These are phyloP conservation scores for Trichoderma reesei DNA, from an alignment of 495 filamentous ascomycete species.

Conservation along the genomic window DNA sequence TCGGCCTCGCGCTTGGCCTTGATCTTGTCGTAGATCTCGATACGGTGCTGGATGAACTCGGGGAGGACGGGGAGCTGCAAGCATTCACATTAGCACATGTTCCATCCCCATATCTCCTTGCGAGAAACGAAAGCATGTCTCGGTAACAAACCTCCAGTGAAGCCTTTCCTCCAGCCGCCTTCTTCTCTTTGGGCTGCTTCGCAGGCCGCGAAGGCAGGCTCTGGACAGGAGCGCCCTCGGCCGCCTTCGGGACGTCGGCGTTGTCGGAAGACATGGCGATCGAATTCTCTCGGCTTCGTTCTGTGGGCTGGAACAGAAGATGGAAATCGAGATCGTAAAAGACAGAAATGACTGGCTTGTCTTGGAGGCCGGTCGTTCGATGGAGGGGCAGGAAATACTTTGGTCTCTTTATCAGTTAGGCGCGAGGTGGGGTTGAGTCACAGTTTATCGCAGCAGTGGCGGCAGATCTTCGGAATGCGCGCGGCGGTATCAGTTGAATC, in stretches of 20 bases:
- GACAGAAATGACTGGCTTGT: no score
- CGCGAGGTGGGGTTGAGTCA: constrained; percentile 8
- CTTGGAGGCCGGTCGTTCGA: background rate
- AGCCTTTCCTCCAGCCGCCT: constrained; percentile 27
- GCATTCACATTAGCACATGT: background rate
- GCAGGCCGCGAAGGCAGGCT: constrained; percentile 2
- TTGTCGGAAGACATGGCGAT: constrained; percentile 4
- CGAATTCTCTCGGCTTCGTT: no score
- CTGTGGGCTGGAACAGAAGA: no score
- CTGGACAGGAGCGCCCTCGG: constrained; percentile 9
- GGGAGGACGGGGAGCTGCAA: constrained; percentile 59
- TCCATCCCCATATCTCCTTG: no score
- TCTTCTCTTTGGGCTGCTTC: constrained; percentile 14
- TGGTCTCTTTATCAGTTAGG: constrained; percentile 8
- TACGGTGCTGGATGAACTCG: constrained; percentile 71
- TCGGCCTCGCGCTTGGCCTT: constrained; percentile 76
- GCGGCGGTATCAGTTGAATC: no score
- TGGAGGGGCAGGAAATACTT: constrained; percentile 4
- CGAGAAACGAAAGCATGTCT: background rate
- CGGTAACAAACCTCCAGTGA: constrained; percentile 21
- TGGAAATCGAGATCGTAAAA: no score
- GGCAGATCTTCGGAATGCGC: constrained; percentile 7
- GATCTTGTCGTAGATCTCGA: constrained; percentile 77
- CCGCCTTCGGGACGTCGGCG: constrained; percentile 5
- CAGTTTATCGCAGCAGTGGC: background rate